These are phyloP conservation scores for Urochloa ruziziensis DNA, from an alignment of 176 grass and related monocot species.

Conservation along the genomic window DNA sequence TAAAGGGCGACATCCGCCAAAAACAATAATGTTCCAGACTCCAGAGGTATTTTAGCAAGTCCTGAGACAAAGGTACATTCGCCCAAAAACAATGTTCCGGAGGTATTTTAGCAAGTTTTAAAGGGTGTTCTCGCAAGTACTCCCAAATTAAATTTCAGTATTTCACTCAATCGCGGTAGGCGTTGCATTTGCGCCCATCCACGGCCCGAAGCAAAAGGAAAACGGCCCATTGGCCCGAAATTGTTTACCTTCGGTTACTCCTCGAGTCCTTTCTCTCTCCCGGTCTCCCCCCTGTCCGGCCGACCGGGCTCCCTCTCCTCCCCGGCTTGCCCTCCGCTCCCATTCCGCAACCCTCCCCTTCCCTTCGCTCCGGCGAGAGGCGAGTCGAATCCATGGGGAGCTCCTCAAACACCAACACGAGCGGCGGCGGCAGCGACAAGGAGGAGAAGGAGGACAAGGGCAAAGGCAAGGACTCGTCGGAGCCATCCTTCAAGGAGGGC, in stretches of 20 bases:
- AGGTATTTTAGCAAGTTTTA: too few relatives aligned
- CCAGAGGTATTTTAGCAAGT: too few relatives aligned
- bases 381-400: slow-evolving; percentile 21
- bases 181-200: neutral
- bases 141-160: too few relatives aligned
- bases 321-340: neutral
- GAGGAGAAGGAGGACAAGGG: slow-evolving; percentile 1
- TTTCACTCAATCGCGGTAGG: neutral
- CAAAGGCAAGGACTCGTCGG: slow-evolving; percentile 32
- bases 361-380: neutral
- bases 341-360: too few relatives aligned
- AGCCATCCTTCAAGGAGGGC: slow-evolving; percentile 62
- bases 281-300: neutral
- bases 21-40: too few relatives aligned
- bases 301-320: neutral
- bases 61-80: too few relatives aligned
- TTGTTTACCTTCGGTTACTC: neutral
- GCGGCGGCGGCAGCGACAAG: slow-evolving; percentile 16
- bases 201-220: neutral
- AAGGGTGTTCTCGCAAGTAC: too few relatives aligned
- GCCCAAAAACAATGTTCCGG: too few relatives aligned
- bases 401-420: slow-evolving; percentile 33
- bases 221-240: neutral
- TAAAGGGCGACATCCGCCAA: too few relatives aligned
- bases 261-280: neutral